Percentiles rank a stretch among this genome's conserved stretches.
Evolutionary conservation across 2,329 filamentous ascomycete species (phyloP).

Genomic region (Aspergillus thermomutatus): DNA sequence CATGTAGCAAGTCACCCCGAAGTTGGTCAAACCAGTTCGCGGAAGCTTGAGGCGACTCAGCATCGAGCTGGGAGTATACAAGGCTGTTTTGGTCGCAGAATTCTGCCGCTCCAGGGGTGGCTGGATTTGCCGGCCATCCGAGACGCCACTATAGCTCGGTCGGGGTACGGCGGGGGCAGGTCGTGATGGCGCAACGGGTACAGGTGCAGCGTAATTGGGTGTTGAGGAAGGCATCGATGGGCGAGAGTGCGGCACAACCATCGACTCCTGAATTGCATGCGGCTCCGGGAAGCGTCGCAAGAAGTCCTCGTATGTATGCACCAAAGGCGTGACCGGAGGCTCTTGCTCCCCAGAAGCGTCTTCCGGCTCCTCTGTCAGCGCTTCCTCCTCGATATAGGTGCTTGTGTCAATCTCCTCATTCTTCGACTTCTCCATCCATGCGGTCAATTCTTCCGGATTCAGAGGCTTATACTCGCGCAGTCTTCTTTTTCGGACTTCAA

Average conservation of each 20-base stretch:
- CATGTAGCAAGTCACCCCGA: slow-evolving; percentile 83
- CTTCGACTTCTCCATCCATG: slow-evolving; percentile 74
- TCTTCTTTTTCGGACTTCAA: slow-evolving; percentile 55
- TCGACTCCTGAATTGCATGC: slow-evolving; percentile 56
- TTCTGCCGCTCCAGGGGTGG: slow-evolving; percentile 43
- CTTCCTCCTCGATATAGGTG: slow-evolving; percentile 38
- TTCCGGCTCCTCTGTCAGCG: slow-evolving; percentile 39
- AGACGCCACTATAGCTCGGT: slow-evolving; percentile 77
- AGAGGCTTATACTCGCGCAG: slow-evolving; percentile 66
- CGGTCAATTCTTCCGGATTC: slow-evolving; percentile 73
- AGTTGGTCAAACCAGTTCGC: slow-evolving; percentile 75
- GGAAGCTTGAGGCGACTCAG: slow-evolving; percentile 51
- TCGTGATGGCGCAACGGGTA: slow-evolving; percentile 60
- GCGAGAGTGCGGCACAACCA: slow-evolving; percentile 44
- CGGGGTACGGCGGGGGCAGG: slow-evolving; percentile 66
- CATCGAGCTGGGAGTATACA: slow-evolving; percentile 41
- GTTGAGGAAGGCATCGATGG: slow-evolving; percentile 27
- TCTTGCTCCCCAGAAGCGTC: slow-evolving; percentile 45
- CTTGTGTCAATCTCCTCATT: slow-evolving; percentile 57
- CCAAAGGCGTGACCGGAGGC: slow-evolving; percentile 48
- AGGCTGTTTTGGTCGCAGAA: slow-evolving; percentile 42
- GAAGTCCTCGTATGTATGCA: slow-evolving; percentile 78
- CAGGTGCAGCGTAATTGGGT: slow-evolving; percentile 36
- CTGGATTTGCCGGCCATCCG: slow-evolving; percentile 54
- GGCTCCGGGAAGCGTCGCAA: slow-evolving; percentile 75